A percentile compares a stretch with the other conserved stretches of the same genome.
Conservation (phyloP, 345 rosid species). For the Leavenworthia alabamica region DNA sequence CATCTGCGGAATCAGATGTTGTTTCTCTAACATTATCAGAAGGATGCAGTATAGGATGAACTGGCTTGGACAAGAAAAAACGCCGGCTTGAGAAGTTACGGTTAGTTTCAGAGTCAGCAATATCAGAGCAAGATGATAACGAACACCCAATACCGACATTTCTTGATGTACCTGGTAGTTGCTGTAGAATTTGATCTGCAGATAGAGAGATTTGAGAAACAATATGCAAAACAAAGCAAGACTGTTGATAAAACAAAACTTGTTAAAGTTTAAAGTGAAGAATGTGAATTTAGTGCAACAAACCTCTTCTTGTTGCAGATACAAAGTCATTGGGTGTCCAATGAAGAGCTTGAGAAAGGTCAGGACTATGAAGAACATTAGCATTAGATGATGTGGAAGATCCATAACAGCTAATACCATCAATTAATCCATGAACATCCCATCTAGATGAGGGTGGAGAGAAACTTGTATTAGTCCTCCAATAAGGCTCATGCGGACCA, state of each 20-base stretch:
- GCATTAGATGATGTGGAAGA: no score
- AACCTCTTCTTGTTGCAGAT: constrained; percentile 43
- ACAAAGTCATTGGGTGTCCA: constrained; percentile 64
- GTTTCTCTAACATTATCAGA: constrained; percentile 49
- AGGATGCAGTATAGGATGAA: constrained; percentile 60
- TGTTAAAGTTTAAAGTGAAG: no score
- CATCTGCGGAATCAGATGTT: constrained; percentile 52
- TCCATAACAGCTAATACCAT: no score
- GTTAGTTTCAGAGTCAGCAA: constrained; percentile 50
- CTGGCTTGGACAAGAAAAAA: constrained; percentile 53
- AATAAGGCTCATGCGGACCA: constrained; percentile 52
- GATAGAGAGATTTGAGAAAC: constrained; percentile 11
- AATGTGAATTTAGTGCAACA: not conserved
- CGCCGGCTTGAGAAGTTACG: constrained; percentile 50
- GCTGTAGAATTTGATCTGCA: constrained; percentile 34
- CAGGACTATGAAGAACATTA: constrained; percentile 50
- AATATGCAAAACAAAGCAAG: not conserved
- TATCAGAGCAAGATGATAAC: constrained; percentile 35
- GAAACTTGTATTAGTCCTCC: constrained; percentile 79
- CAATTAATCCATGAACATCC: constrained; percentile 67
- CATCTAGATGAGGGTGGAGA: constrained; percentile 57
- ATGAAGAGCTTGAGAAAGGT: constrained; percentile 45
- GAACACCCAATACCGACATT: constrained; percentile 38
- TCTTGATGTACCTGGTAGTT: constrained; percentile 35
- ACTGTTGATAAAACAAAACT: not conserved